A percentile compares a stretch with the other conserved stretches of the same genome.
These are phyloP conservation scores for Ceratocystis harringtonii DNA, from an alignment of 2,329 filamentous ascomycete genomes.

Conservation along the genomic window DNA sequence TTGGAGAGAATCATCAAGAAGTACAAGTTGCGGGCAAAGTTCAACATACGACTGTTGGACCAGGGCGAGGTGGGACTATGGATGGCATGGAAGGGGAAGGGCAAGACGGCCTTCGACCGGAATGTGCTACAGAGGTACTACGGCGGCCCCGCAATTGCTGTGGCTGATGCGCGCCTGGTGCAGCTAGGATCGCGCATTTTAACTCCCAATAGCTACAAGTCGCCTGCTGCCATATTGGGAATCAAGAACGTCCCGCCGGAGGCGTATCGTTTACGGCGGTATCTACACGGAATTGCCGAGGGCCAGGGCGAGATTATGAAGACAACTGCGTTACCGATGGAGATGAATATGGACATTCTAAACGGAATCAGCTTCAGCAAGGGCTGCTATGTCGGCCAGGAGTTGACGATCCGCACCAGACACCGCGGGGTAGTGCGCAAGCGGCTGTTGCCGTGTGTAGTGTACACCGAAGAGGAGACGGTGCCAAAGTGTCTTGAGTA, in stretches of 20 bases:
- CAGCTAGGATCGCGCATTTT: constrained; percentile 40
- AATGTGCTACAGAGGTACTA: background rate
- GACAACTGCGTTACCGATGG: constrained; percentile 64
- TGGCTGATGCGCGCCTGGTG: constrained; percentile 39
- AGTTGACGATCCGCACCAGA: constrained; percentile 87
- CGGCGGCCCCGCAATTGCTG: constrained; percentile 22
- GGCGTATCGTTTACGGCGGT: constrained; percentile 61
- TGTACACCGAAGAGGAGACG: constrained; percentile 39
- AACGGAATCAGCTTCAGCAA: constrained; percentile 83
- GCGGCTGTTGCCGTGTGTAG: constrained; percentile 63
- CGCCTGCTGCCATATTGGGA: constrained; percentile 26
- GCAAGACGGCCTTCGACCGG: background rate
- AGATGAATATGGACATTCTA: constrained; percentile 78
- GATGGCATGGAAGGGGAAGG: constrained; percentile 54
- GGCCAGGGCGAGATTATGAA: constrained; percentile 63
- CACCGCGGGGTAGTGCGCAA: constrained; percentile 90
- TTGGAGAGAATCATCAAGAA: constrained; percentile 62
- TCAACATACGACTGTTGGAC: constrained; percentile 51
- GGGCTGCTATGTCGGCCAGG: constrained; percentile 93
- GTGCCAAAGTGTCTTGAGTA: constrained; percentile 34
- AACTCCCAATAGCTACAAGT: constrained; percentile 19
- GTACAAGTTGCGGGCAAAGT: constrained; percentile 73
- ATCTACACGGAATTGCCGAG: constrained; percentile 69
- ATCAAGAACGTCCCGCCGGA: constrained; percentile 35
- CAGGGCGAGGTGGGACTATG: constrained; percentile 52